Conservation (phyloP, 495 filamentous ascomycete species). For the Gamarada debralockiae region DNA sequence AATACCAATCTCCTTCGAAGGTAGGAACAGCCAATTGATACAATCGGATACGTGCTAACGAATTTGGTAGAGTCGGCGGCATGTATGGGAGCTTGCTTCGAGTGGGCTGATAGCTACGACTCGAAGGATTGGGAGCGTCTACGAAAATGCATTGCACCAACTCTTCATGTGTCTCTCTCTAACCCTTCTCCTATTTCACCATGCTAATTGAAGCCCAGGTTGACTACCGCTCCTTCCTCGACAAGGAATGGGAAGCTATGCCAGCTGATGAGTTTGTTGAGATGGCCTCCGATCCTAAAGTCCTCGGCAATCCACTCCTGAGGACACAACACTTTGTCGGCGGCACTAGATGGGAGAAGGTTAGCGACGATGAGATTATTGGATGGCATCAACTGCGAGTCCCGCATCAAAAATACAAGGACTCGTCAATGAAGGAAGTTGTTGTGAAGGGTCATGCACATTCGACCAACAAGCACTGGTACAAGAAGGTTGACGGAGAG, state of each 20-base stretch:
- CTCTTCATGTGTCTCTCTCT: constrained; percentile 62
- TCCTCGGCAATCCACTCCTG: not conserved
- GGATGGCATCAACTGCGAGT: not conserved
- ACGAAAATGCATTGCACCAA: constrained; percentile 71
- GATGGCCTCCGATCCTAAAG: not conserved
- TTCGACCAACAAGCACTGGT: constrained; percentile 20
- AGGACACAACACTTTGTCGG: not conserved
- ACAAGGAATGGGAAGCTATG: not conserved
- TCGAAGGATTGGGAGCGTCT: too few relatives aligned
- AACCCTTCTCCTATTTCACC: not conserved
- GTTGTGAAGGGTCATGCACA: not conserved
- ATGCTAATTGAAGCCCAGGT: not conserved
- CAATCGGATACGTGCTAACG: too few relatives aligned
- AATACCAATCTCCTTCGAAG: too few relatives aligned
- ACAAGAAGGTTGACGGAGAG: not conserved
- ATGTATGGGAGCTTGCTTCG: constrained; percentile 1
- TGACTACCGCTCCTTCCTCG: not conserved
- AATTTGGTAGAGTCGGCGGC: too few relatives aligned
- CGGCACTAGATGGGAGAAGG: not conserved
- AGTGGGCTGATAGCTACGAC: constrained; percentile 26
- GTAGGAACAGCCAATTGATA: too few relatives aligned
- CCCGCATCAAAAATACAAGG: not conserved
- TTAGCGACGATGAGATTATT: not conserved
- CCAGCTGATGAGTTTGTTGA: not conserved
- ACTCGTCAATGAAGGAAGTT: constrained; percentile 13